Base-by-base conservation (phyloP, 2,329 filamentous ascomycete genomes). In the Pseudogymnoascus sp. region DNA sequence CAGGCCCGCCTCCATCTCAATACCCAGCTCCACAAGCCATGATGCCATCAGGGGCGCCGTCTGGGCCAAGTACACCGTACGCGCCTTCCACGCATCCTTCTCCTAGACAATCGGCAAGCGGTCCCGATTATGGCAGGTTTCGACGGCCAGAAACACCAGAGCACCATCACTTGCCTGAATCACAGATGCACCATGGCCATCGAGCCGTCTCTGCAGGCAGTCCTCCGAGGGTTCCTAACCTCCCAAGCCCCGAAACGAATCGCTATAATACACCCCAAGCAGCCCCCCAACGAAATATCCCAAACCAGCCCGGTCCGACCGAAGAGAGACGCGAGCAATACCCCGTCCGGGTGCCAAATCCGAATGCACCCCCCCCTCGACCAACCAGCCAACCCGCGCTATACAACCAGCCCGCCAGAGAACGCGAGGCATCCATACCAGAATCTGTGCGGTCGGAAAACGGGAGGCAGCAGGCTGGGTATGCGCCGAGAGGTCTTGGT, bases 131-230 rank as follows among this genome's bases (percentile, higher is more conserved):
- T 66, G 77, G 76, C 59, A 79, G 81, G 4, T 87, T 82, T 71
- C 80, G 86, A 64, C 80, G 87, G 63, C 88, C 88, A 2, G 85
- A 89, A 62, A 91, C 88, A 0, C 88, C 88, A n/a, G 88, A 91
- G 47, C 84, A 86, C 64, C 77, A 80, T 54, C 79, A 83, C 68
- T 75, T 76, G 61, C 83, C 84, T 74, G 78, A 84, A 72, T 65
- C 68, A 68, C 7, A 69, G 70, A 40, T 63, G 68, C 5, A 62
- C 57, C 69, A 61, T 68, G 76, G 66, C 71, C 74, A 67, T 70
- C 70, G 65, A 78, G 64, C 75, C 24, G 72, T 69, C 37, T 71
- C 67, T 60, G 69, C 66, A 44, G 69, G 67, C 10, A 73, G 70
- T 33, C 71, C 68, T 24, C 74, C 39, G 75, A 81, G 68, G 75